Base-by-base conservation (phyloP, 2,329 filamentous ascomycete genomes). In the Cladosporium halotolerans region DNA sequence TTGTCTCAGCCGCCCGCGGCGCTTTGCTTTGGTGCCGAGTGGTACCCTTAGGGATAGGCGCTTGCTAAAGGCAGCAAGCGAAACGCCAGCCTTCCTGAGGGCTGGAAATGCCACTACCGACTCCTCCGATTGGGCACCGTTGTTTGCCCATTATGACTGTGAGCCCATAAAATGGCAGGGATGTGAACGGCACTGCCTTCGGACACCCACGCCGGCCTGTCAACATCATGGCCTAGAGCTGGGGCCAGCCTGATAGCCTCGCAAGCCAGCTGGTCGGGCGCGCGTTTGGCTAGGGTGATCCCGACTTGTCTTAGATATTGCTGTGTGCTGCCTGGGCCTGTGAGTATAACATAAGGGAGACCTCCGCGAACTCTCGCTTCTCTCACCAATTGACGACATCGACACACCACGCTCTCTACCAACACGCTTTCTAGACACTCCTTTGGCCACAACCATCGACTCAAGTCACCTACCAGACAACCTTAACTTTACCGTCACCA, bases 281-380 rank as follows among this genome's bases (percentile, higher is more conserved):
- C 40, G 16, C 39, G 40, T 51, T 51, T 44, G 11, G 16, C 40
- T 34, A 44, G 48, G 48, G 48, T 34, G 23, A 51, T 51, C 48
- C 48, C 40, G 40, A 44, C 32, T 14, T 51, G 48, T 51, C 48
- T 51, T 51, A 51, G 44, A 51, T 51, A 40, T 23, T 23, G 32
- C 48, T 51, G 39, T 40, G 48, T 51, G 48, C 23, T 28, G 23
- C 48, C 42, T 51, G 40, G 39, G 44, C 48, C 31, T 10, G 18
- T 50, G 16, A 39, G 45, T 51, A 51, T 51, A 51, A 44, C 40
- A 51, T 51, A 40, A 51, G 48, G 31, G 16, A 34, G 48, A 51
- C 48, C 40, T 40, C 36, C 48, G 40, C 28, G 36, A 23, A 14
- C 36, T 44, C 32, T 33, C 28, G 16, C 19, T 32, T 51, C 38